Percentiles rank a stretch among this genome's conserved stretches.
These are phyloP conservation scores for Vigna unguiculata DNA, from an alignment of 306 rosid species.

Conservation along the genomic window DNA sequence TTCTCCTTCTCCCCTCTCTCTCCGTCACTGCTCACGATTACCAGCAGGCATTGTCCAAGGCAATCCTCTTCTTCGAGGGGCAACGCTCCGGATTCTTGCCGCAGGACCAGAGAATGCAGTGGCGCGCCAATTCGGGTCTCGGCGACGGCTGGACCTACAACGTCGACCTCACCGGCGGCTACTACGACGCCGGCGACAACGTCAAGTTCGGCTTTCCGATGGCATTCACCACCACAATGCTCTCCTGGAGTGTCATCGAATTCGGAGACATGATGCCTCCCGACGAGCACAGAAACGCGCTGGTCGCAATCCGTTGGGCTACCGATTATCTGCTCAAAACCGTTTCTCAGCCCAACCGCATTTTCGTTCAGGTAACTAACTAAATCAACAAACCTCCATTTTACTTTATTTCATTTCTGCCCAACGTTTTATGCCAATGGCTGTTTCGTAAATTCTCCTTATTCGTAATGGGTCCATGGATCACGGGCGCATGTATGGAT, in stretches of 20 bases:
- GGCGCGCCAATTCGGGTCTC: slow-evolving; percentile 79
- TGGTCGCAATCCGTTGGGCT: slow-evolving; percentile 84
- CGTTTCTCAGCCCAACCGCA: slow-evolving; percentile 82
- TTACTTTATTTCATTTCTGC: neutral
- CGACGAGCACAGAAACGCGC: slow-evolving; percentile 57
- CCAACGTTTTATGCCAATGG: neutral
- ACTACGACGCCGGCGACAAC: slow-evolving; percentile 97
- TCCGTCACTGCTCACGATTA: slow-evolving; percentile 53
- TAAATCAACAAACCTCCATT: neutral
- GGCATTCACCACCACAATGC: slow-evolving; percentile 93
- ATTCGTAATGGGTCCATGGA: too few species aligned
- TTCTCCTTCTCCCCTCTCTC: neutral
- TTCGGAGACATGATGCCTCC: slow-evolving; percentile 88
- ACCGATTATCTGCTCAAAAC: slow-evolving; percentile 89
- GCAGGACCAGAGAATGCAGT: slow-evolving; percentile 61
- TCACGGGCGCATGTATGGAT: neutral
- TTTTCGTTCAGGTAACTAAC: slow-evolving; percentile 77
- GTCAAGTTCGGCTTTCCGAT: slow-evolving; percentile 89
- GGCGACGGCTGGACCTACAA: slow-evolving; percentile 79
- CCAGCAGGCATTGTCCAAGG: slow-evolving; percentile 77
- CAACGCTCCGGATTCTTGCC: slow-evolving; percentile 88
- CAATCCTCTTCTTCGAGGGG: slow-evolving; percentile 84
- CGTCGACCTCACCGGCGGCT: slow-evolving; percentile 85
- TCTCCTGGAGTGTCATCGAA: slow-evolving; percentile 94
- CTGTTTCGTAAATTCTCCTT: neutral